Conservation (phyloP, 805 yeast species). For the Saturnispora quitensis region DNA sequence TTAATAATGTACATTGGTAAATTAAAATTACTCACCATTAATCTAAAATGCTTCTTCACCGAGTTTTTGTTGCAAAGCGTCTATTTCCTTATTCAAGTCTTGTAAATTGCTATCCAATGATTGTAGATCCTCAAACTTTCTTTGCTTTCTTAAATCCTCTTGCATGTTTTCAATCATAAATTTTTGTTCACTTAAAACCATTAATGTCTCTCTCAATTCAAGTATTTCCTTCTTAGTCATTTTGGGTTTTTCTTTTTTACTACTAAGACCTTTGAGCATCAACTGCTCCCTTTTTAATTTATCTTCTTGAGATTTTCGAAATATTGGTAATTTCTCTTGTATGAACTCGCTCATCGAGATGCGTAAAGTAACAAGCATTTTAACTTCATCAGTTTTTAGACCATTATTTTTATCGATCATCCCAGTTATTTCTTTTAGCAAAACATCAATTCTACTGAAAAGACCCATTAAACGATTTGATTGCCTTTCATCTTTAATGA, state of each 20-base stretch:
- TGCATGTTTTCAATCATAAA: slow-evolving; percentile 63
- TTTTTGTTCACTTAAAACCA: slow-evolving; percentile 81
- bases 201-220: slow-evolving; percentile 57
- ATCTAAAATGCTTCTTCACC: slow-evolving; percentile 41
- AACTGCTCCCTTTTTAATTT: slow-evolving; percentile 14
- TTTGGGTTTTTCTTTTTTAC: slow-evolving; percentile 10
- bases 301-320: slow-evolving; percentile 47
- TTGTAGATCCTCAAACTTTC: slow-evolving; percentile 70
- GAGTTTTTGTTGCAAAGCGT: slow-evolving; percentile 35
- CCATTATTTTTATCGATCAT: not conserved
- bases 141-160: slow-evolving; percentile 47
- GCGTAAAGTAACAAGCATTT: slow-evolving; percentile 45
- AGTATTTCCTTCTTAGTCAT: slow-evolving; percentile 47
- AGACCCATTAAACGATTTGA: slow-evolving; percentile 20
- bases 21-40: not conserved
- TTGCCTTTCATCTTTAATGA: slow-evolving; percentile 29
- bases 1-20: not conserved
- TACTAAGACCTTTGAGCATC: slow-evolving; percentile 1
- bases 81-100: slow-evolving; percentile 47
- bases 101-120: slow-evolving; percentile 47
- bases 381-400: slow-evolving; percentile 31
- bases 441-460: slow-evolving; percentile 41
- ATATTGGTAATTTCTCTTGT: slow-evolving; percentile 55
- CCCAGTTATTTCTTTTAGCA: slow-evolving; percentile 33
- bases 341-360: slow-evolving; percentile 49